Evolutionary conservation across 768 basidiomycete species (phyloP), one percentile per base, ranked within the genome.

Genomic region (Tulasnella sp.): DNA sequence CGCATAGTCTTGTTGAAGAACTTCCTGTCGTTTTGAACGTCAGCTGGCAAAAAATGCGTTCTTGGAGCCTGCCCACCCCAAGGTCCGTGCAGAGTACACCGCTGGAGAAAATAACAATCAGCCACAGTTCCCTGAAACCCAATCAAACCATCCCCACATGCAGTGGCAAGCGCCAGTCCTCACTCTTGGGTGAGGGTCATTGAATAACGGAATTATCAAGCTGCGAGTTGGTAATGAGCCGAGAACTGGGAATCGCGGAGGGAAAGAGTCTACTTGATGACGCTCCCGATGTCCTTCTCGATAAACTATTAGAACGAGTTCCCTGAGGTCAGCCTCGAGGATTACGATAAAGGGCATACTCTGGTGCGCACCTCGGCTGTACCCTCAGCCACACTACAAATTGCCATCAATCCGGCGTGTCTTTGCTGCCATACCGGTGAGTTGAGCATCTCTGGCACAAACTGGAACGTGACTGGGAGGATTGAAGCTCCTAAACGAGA

Each of bases 31-130:
- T n/a, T n/a, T 58, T 67, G 45, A 64, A 4, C 38, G 5, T 72
- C 25, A 68, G 69, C 58, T 14, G 34, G 40, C 25, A 14, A 31
- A 29, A 39, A 39, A 38, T 67, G n/a, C 34, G 17, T 22, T 79
- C 85, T 70, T 81, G n/a, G n/a, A n/a, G n/a, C n/a, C n/a, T n/a
- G n/a, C n/a, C n/a, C n/a, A 92, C 93, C 84, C 93, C 93, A 64
- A 95, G 85, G 83, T 96, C 94, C 4, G 93, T 94, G 81, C 94
- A 95, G 4, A 97, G 84, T 81, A 96, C 94, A 0, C 94, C 94
- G 68, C 94, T 93, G 79, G 38, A 78, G 42, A 11, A 25, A 29
- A 78, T 37, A 79, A 76, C 67, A 67, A 67, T 31, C 77, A 45
- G 77, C 68, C 70, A 37, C 31, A 69, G 72, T 74, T 14, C 29